Percentiles rank a stretch among this genome's conserved stretches.
phyloP scores from a whole-genome alignment of 129 eudicot genomes.

The Logfia minima region DNA sequence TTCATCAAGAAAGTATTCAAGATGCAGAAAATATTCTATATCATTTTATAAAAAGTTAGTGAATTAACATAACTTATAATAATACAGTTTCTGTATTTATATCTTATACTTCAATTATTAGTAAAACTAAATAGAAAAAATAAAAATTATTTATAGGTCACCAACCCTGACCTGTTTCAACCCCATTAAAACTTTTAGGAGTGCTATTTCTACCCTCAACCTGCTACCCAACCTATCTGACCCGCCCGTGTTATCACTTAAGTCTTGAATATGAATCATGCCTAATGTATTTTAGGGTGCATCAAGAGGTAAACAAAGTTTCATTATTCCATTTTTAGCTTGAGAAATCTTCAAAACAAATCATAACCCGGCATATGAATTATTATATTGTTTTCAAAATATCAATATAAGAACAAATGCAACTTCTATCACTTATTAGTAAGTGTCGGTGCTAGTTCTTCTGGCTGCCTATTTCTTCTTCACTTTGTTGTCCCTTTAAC shows the following conservation, averaged over 20 bases:
- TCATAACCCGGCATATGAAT: too few species aligned
- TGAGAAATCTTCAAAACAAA: background rate
- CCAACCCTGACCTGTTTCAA: background rate
- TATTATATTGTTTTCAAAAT: too few species aligned
- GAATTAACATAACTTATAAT: too few species aligned
- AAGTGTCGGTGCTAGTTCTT: background rate
- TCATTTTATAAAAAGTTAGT: too few species aligned
- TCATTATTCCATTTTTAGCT: background rate
- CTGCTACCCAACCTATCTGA: background rate
- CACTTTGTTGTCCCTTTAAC: too few species aligned
- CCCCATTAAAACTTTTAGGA: background rate
- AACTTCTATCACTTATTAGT: too few species aligned
- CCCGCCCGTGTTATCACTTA: background rate
- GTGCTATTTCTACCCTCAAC: background rate
- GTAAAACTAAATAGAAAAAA: background rate
- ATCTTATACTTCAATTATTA: too few species aligned
- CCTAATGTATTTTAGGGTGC: background rate
- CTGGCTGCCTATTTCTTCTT: too few species aligned
- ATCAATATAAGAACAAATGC: too few species aligned
- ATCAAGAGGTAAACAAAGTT: background rate
- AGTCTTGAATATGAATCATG: background rate
- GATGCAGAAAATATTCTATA: too few species aligned
- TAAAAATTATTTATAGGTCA: background rate
- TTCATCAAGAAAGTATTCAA: background rate
- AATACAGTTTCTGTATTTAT: too few species aligned